These are phyloP conservation scores for Boletus insuetus DNA, from an alignment of 768 basidiomycete genomes.

Conservation along the genomic window DNA sequence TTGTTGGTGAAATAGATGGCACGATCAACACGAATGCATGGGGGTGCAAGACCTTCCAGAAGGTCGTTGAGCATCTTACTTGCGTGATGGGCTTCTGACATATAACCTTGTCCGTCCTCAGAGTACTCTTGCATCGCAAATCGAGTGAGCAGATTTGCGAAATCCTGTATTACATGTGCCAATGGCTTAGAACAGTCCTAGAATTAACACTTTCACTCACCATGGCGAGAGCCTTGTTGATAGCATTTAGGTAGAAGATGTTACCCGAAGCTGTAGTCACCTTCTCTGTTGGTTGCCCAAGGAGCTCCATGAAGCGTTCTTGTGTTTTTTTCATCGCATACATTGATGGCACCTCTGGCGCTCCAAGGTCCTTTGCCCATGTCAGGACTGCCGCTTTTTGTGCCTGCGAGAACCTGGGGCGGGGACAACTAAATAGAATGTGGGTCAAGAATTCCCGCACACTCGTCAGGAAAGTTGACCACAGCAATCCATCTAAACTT, in stretches of 20 bases:
- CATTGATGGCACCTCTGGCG: slow-evolving; percentile 26
- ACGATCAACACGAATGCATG: slow-evolving; percentile 14
- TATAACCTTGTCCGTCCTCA: slow-evolving; percentile 16
- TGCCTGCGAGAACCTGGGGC: slow-evolving; percentile 27
- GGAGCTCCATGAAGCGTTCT: slow-evolving; percentile 9
- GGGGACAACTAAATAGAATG: slow-evolving; percentile 33
- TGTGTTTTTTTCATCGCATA: slow-evolving; percentile 22
- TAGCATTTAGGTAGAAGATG: slow-evolving; percentile 28
- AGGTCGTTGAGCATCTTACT: slow-evolving; percentile 30
- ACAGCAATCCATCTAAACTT: background rate
- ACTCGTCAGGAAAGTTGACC: background rate
- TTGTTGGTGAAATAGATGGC: slow-evolving; percentile 28
- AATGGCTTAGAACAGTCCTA: background rate
- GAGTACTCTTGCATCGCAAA: slow-evolving; percentile 29
- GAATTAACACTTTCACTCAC: slow-evolving; percentile 2
- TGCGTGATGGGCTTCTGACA: slow-evolving; percentile 27
- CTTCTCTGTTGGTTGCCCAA: slow-evolving; percentile 28
- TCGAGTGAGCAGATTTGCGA: slow-evolving; percentile 21
- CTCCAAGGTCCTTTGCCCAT: slow-evolving; percentile 31
- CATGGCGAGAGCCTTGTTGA: slow-evolving; percentile 16
- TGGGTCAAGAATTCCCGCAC: slow-evolving; percentile 31
- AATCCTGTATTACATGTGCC: slow-evolving; percentile 1
- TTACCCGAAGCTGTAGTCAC: slow-evolving; percentile 18
- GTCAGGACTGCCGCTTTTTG: slow-evolving; percentile 30
- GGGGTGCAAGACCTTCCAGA: slow-evolving; percentile 24